phyloP scores from a whole-genome alignment of 257 asterid species.

The Plectranthus barbatus region DNA sequence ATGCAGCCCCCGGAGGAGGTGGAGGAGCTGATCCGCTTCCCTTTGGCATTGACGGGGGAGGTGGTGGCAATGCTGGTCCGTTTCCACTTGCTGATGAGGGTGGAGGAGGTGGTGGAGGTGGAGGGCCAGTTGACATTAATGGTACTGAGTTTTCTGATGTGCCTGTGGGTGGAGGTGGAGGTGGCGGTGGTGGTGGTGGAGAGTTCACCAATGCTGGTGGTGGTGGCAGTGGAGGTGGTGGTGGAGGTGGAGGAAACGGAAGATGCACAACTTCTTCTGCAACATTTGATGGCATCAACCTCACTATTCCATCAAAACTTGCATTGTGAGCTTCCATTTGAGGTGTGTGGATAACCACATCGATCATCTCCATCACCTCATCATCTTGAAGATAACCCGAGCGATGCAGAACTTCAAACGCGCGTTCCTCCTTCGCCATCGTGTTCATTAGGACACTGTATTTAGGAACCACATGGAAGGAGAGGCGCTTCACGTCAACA shows the following conservation, averaged over 20 bases:
- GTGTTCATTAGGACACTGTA: slow-evolving; percentile 19
- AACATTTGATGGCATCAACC: not conserved
- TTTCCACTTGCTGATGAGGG: slow-evolving; percentile 9
- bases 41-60: slow-evolving; percentile 22
- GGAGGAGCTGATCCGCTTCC: slow-evolving; percentile 47
- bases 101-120: slow-evolving; percentile 32
- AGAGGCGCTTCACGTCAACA: slow-evolving; percentile 65
- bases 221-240: slow-evolving; percentile 22
- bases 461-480: slow-evolving; percentile 55
- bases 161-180: slow-evolving; percentile 6
- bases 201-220: not conserved
- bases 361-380: slow-evolving; percentile 28
- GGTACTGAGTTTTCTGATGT: slow-evolving; percentile 3
- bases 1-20: slow-evolving; percentile 56
- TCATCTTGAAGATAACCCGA: slow-evolving; percentile 21
- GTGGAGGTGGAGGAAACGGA: slow-evolving; percentile 16
- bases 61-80: slow-evolving; percentile 23
- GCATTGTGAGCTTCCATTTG: not conserved
- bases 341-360: slow-evolving; percentile 16
- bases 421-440: slow-evolving; percentile 12
- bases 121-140: not conserved
- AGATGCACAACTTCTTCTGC: not conserved
- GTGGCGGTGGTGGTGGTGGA: slow-evolving; percentile 10
- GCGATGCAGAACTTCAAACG: slow-evolving; percentile 1
- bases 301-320: too few species aligned